Evolutionary conservation across 108 stramenopile species (phyloP).

Genomic region (Pseudonitzschia multistriata): DNA sequence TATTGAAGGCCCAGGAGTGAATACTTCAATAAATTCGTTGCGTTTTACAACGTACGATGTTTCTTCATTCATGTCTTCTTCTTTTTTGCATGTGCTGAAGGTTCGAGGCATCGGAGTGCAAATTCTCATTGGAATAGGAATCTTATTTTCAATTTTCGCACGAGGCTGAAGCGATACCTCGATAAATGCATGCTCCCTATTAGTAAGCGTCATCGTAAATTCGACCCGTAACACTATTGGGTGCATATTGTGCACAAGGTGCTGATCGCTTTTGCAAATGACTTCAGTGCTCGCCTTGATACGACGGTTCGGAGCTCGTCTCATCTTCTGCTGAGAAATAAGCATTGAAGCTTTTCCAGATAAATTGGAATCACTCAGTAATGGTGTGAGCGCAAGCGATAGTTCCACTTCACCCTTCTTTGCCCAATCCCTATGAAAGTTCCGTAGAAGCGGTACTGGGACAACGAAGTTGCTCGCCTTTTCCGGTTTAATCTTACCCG

Average conservation of each 20-base stretch:
- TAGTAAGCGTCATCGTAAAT: slow-evolving; percentile 46
- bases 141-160: slow-evolving; percentile 57
- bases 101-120: slow-evolving; percentile 86
- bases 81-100: slow-evolving; percentile 29
- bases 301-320: not conserved
- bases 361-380: not conserved
- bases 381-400: slow-evolving; percentile 9
- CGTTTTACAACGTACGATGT: slow-evolving; percentile 46
- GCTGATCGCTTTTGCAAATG: slow-evolving; percentile 11
- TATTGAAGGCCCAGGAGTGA: slow-evolving; percentile 79
- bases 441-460: slow-evolving; percentile 12
- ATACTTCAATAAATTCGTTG: slow-evolving; percentile 61
- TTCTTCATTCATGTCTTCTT: slow-evolving; percentile 21
- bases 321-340: slow-evolving; percentile 16
- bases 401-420: slow-evolving; percentile 9
- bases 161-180: slow-evolving; percentile 67
- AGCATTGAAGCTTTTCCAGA: slow-evolving; percentile 11
- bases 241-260: not conserved
- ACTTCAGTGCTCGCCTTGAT: slow-evolving; percentile 24
- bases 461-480: slow-evolving; percentile 17
- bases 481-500: slow-evolving; percentile 8
- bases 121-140: slow-evolving; percentile 59
- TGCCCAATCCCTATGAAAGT: slow-evolving; percentile 19
- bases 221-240: slow-evolving; percentile 46
- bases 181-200: slow-evolving; percentile 48